Evolutionary conservation across 768 basidiomycete genomes (phyloP), one percentile per base, ranked within the genome.

Genomic region (Mycena latifolia): DNA sequence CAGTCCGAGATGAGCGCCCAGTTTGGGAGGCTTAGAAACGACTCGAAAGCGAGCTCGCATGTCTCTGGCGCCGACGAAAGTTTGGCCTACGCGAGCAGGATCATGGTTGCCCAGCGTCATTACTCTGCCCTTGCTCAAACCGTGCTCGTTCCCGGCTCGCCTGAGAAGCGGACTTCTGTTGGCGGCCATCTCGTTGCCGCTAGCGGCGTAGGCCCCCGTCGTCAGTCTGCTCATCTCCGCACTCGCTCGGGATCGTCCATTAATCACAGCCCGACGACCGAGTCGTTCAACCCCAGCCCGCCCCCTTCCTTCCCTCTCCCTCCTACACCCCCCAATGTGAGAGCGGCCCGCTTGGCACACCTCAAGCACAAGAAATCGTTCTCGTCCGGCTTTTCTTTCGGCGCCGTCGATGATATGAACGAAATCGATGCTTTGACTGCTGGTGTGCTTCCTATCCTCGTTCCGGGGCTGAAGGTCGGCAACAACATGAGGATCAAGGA

Each of bases 381-480:
- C 66, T 89, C 88, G 0, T 89, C 88, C 45, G 88, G 86, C 25
- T 89, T 87, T 71, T 88, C 87, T 5, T 89, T 92, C 65, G 83
- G 85, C 20, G 78, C 85, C 12, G 82, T 88, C 31, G 85, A 85
- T 54, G 82, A 85, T 66, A 79, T 88, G 68, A 87, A 86, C 66
- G 89, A 91, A 77, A 91, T 92, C 59, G 90, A 92, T 65, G 88
- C 86, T 18, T 81, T 92, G 56, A 89, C 89, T 10, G 90, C 90
- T 18, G 88, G 88, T 29, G 81, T 92, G 24, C 81, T 92, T 3
- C 91, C 90, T 15, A 77, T 90, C 29, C 85, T 92, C 33, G 84
- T 92, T 50, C 90, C 90, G 12, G 90, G 89, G 5, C 78, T 92
- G 35, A 89, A 80, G 55, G 78, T 90, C 56, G 86, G 89, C 35